Conservation (phyloP, 306 rosid species). For the Alnus glutinosa region DNA sequence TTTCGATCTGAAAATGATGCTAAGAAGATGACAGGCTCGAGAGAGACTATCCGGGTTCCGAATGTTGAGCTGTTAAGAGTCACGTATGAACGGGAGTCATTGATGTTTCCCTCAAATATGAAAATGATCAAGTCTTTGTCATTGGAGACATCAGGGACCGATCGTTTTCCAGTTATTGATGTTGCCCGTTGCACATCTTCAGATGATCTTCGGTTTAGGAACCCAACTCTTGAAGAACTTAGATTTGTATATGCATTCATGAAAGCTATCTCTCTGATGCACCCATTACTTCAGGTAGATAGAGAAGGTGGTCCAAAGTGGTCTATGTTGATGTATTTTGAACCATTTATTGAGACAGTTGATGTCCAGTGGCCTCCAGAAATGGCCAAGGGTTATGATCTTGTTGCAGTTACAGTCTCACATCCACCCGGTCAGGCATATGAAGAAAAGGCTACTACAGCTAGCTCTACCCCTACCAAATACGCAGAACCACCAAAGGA, state of each 20-base stretch:
- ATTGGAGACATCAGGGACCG: conserved; percentile 46
- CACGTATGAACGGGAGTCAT: conserved; percentile 53
- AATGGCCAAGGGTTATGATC: conserved; percentile 38
- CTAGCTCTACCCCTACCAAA: conserved; percentile 48
- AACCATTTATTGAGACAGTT: conserved; percentile 66
- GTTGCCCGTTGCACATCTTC: conserved; percentile 53
- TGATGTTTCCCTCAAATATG: conserved; percentile 63
- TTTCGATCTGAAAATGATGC: conserved; percentile 62
- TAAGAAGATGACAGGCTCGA: conserved; percentile 65
- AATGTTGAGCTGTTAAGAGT: conserved; percentile 65
- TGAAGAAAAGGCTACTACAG: conserved; percentile 39
- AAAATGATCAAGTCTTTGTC: conserved; percentile 58
- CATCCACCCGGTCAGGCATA: conserved; percentile 53
- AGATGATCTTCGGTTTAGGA: conserved; percentile 53
- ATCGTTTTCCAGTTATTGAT: conserved; percentile 64
- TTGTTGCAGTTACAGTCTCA: conserved; percentile 50
- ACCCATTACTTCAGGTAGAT: conserved; percentile 58
- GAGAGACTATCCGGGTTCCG: conserved; percentile 54
- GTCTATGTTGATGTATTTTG: conserved; percentile 45
- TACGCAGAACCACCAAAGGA: conserved; percentile 37
- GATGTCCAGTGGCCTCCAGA: conserved; percentile 70
- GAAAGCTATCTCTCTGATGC: conserved; percentile 61
- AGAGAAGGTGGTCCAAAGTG: conserved; percentile 57
- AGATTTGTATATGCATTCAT: conserved; percentile 64
- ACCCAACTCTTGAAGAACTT: conserved; percentile 57